These are phyloP conservation scores for Aspergillus arachidicola DNA, from an alignment of 2,329 filamentous ascomycete genomes.

Conservation along the genomic window DNA sequence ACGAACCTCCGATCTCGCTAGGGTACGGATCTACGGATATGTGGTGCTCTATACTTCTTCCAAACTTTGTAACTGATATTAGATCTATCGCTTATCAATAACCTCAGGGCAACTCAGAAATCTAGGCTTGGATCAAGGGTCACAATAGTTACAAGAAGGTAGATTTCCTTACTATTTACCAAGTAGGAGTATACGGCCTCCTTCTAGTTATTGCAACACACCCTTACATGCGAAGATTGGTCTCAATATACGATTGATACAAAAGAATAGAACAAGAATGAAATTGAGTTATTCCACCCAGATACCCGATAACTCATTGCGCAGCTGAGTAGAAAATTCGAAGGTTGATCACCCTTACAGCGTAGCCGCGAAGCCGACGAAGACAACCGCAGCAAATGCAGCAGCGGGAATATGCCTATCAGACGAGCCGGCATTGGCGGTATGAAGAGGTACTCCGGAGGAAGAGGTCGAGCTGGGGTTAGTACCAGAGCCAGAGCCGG, in stretches of 20 bases:
- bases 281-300: conserved; percentile 7
- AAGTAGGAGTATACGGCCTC: not conserved
- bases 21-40: not conserved
- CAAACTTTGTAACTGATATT: not conserved
- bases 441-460: conserved; percentile 24
- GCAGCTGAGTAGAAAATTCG: conserved; percentile 9
- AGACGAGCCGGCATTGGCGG: conserved; percentile 28
- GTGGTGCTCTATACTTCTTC: not conserved
- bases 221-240: conserved; percentile 1
- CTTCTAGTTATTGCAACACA: not conserved
- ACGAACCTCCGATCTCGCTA: not conserved
- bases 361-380: conserved; percentile 43
- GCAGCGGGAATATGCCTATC: conserved; percentile 39
- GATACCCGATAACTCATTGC: conserved; percentile 3
- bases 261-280: conserved; percentile 11
- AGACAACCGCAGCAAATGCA: conserved; percentile 43
- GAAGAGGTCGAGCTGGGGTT: conserved; percentile 24
- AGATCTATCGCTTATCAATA: not conserved
- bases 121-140: not conserved
- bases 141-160: not conserved
- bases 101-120: not conserved
- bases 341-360: conserved; percentile 27
- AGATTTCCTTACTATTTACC: not conserved
- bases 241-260: conserved; percentile 8
- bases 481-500: conserved; percentile 19